Conservation (phyloP, 2,329 filamentous ascomycete species). For the Fusarium anthophilum region DNA sequence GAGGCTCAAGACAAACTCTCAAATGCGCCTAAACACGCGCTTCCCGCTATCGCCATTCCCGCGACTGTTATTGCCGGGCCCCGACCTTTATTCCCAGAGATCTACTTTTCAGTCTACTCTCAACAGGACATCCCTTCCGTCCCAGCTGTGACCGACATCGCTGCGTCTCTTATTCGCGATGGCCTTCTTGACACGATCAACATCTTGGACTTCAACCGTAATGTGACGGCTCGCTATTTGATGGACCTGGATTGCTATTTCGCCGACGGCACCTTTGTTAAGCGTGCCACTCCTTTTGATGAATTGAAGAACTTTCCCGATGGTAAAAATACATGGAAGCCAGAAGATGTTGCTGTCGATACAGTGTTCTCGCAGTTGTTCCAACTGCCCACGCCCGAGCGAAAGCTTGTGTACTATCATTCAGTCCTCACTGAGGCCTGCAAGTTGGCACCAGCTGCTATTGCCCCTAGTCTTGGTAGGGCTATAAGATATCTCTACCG, state of each 20-base stretch:
- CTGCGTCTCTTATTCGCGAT: slow-evolving; percentile 86
- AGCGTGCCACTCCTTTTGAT: slow-evolving; percentile 92
- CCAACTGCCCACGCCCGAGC: slow-evolving; percentile 84
- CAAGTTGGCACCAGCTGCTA: slow-evolving; percentile 95
- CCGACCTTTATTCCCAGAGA: slow-evolving; percentile 85
- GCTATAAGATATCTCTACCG: slow-evolving; percentile 93
- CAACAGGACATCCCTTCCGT: slow-evolving; percentile 91
- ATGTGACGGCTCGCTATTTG: slow-evolving; percentile 84
- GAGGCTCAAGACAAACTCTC: slow-evolving; percentile 69
- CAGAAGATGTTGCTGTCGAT: slow-evolving; percentile 96
- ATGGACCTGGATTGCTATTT: slow-evolving; percentile 98
- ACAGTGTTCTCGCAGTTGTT: slow-evolving; percentile 96
- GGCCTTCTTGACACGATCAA: slow-evolving; percentile 92
- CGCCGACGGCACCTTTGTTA: slow-evolving; percentile 87
- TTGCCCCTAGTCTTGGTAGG: slow-evolving; percentile 90
- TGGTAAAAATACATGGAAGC: slow-evolving; percentile 87
- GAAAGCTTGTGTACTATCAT: slow-evolving; percentile 97
- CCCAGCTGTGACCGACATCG: slow-evolving; percentile 77
- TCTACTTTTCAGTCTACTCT: slow-evolving; percentile 92
- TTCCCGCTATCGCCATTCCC: slow-evolving; percentile 81
- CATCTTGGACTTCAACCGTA: slow-evolving; percentile 90
- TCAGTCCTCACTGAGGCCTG: slow-evolving; percentile 93
- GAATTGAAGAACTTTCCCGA: slow-evolving; percentile 76
- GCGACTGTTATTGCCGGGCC: slow-evolving; percentile 78
- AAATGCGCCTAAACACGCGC: slow-evolving; percentile 74